Evolutionary conservation across 225 moss, liverwort and hornwort genomes (phyloP).

Genomic region (Neckera pumila): DNA sequence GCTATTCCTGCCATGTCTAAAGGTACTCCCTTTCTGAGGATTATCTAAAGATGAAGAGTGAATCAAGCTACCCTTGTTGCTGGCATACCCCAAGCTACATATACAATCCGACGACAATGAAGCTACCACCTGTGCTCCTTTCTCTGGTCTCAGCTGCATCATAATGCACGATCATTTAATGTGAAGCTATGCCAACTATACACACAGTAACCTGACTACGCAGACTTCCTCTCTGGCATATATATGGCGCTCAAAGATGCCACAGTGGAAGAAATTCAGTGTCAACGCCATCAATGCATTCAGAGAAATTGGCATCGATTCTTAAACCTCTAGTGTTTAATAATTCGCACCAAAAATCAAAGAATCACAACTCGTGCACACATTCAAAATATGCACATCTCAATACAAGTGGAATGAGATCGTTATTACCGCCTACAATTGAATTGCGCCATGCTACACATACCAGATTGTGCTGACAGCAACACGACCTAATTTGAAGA

Average conservation of each 20-base stretch:
- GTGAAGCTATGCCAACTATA: not conserved
- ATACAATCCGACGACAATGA: constrained; percentile 34
- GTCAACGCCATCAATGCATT: not conserved
- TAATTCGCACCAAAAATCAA: not conserved
- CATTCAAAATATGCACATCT: not conserved
- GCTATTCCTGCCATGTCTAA: constrained; percentile 21
- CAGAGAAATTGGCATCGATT: not conserved
- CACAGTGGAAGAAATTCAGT: not conserved
- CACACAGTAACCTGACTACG: not conserved
- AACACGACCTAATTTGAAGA: not conserved
- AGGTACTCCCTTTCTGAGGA: constrained; percentile 36
- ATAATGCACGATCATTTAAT: not conserved
- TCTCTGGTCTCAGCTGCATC: constrained; percentile 52
- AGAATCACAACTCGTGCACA: not conserved
- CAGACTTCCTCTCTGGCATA: not conserved
- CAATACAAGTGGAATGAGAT: not conserved
- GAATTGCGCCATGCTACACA: not conserved
- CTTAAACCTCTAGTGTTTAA: not conserved
- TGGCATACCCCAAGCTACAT: constrained; percentile 31
- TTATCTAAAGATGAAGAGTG: constrained; percentile 38
- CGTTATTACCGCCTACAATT: not conserved
- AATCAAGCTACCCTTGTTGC: constrained; percentile 37
- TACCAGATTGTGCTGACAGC: not conserved
- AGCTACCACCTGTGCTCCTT: constrained; percentile 24
- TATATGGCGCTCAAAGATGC: not conserved